Conservation (phyloP, 257 asterid genomes). For the Petunia secreta region DNA sequence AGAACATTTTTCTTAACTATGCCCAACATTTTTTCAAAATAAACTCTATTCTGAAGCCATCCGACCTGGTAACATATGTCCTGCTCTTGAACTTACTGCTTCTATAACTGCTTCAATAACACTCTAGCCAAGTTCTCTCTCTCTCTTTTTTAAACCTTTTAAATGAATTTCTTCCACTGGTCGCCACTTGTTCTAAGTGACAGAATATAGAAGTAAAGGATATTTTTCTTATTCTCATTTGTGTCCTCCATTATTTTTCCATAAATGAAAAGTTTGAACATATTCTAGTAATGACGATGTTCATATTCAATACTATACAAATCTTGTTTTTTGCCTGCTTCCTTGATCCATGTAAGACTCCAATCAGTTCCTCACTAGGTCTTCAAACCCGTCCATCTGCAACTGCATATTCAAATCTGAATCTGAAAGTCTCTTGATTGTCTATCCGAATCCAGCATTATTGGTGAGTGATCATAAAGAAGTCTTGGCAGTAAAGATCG, state of each 20-base stretch:
- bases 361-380: not conserved
- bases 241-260: not conserved
- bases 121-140: not conserved
- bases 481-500: not conserved
- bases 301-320: not conserved
- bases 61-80: not conserved
- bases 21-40: not conserved
- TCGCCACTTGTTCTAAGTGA: not conserved
- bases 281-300: not conserved
- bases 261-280: not conserved
- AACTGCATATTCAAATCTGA: not conserved
- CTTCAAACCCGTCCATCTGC: not conserved
- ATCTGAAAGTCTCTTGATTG: not conserved
- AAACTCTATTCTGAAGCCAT: not conserved
- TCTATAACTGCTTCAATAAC: not conserved
- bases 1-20: not conserved
- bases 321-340: conserved; percentile 12
- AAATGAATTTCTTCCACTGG: not conserved
- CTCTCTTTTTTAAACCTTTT: not conserved
- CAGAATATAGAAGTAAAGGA: not conserved
- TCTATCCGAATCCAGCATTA: not conserved
- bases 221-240: not conserved
- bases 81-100: not conserved
- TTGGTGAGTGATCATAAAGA: not conserved
- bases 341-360: not conserved